Evolutionary conservation across 768 basidiomycete genomes (phyloP).

Genomic region (Mycena galopus): DNA sequence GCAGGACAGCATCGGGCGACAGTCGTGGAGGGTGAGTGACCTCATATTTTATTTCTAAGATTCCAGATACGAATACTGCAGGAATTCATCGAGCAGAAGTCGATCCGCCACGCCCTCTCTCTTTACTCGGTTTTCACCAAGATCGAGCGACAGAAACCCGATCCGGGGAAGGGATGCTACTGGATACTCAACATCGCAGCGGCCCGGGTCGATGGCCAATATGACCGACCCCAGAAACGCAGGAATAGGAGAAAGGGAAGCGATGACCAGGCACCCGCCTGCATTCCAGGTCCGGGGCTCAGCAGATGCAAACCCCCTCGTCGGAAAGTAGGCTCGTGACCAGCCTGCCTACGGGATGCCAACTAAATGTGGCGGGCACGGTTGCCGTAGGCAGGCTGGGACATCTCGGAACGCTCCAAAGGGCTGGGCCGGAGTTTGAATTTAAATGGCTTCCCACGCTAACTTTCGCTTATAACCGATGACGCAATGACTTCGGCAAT

Average conservation of each 20-base stretch:
- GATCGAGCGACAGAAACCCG: background rate
- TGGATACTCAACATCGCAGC: conserved; percentile 8
- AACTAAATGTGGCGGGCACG: too few relatives aligned
- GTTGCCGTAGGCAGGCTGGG: too few relatives aligned
- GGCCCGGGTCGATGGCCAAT: background rate
- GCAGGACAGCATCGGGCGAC: conserved; percentile 44
- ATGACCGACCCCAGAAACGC: conserved; percentile 9
- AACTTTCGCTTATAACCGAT: too few relatives aligned
- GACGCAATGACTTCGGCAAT: too few relatives aligned
- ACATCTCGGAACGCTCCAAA: too few relatives aligned
- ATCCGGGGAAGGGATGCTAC: conserved; percentile 5
- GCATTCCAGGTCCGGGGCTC: background rate
- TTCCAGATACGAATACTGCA: background rate
- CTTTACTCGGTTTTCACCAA: conserved; percentile 1
- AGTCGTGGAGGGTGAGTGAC: conserved; percentile 75
- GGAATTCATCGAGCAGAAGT: background rate
- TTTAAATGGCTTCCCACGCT: too few relatives aligned
- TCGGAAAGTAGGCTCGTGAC: too few relatives aligned
- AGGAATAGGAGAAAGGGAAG: background rate
- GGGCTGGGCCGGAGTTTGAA: too few relatives aligned
- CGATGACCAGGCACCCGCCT: background rate
- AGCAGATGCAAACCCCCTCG: background rate
- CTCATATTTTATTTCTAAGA: too few relatives aligned
- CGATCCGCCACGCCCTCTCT: conserved; percentile 20
- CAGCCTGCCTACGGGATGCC: too few relatives aligned